phyloP scores from a whole-genome alignment of 768 basidiomycete species.

The Suillus sp. region DNA sequence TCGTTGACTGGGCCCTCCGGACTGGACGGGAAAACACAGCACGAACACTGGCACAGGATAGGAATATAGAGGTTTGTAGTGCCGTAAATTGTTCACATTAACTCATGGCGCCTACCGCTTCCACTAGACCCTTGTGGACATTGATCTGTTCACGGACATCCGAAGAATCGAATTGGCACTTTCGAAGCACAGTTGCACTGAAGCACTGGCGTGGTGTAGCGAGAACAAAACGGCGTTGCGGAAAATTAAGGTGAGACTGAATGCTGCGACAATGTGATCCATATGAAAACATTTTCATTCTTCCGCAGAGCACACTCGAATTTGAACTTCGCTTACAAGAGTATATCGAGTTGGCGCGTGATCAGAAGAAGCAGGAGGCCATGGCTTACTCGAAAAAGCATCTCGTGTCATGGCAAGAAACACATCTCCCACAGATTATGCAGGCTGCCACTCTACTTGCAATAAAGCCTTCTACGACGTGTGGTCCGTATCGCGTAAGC shows the following conservation, averaged over 20 bases:
- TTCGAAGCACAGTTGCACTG: constrained; percentile 71
- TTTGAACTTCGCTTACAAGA: constrained; percentile 96
- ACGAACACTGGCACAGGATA: constrained; percentile 69
- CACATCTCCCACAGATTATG: constrained; percentile 75
- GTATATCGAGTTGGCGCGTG: constrained; percentile 88
- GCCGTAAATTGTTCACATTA: neutral
- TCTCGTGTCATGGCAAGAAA: constrained; percentile 79
- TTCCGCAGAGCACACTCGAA: constrained; percentile 83
- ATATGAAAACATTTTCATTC: constrained; percentile 20
- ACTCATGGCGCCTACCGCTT: constrained; percentile 1
- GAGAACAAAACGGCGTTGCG: constrained; percentile 93
- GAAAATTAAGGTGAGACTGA: constrained; percentile 73
- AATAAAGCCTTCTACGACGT: constrained; percentile 68
- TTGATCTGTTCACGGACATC: constrained; percentile 90
- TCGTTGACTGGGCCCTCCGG: constrained; percentile 91
- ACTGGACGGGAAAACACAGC: constrained; percentile 80
- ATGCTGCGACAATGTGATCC: constrained; percentile 15
- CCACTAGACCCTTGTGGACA: constrained; percentile 79
- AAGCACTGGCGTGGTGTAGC: constrained; percentile 93
- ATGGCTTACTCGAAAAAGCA: constrained; percentile 85
- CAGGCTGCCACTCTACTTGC: constrained; percentile 79
- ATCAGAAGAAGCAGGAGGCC: constrained; percentile 66
- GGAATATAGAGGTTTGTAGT: constrained; percentile 71
- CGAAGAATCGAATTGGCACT: constrained; percentile 84
- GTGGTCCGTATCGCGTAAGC: constrained; percentile 77